Evolutionary conservation across 2,329 filamentous ascomycete genomes (phyloP), one percentile per base, ranked within the genome.

Genomic region (Fusarium cyanostomum): DNA sequence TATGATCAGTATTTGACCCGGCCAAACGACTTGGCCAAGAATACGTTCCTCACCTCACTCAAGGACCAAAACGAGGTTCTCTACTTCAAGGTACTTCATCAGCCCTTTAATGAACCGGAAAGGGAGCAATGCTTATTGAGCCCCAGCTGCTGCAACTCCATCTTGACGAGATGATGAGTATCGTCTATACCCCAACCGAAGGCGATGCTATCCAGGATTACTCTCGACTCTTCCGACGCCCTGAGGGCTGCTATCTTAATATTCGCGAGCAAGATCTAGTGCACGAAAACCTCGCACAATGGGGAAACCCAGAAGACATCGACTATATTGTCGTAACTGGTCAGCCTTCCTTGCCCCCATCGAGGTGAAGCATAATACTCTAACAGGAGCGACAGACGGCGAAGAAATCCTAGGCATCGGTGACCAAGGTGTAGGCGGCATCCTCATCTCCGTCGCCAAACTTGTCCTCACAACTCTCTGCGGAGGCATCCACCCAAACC

Each of bases 151-250:
- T 95, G 8, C 84, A 91, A 72, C 86, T 91, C 5, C 89, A 96
- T 69, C 78, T 96, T 16, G 88, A 91, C 63, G 92, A 96, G 72
- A 95, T 96, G 91, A 94, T 96, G 71, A 87, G 89, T 35, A 81
- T 96, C n/a, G 91, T 96, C 26, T 97, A 96, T 72, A 96, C 93
- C 0, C 93, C 93, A 0, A 96, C 93, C 0, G 92, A 96, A 77
- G 92, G 91, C 8, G 92, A 96, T 35, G 93, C 93, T 0, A 96
- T 96, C 46, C 86, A 92, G 66, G 91, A 94, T 63, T 96, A 92
- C 72, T 95, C 92, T 0, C 80, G 88, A 0, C 74, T 95, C 0
- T 96, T 96, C 71, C 81, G 93, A 10, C 82, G 86, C 15, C 91
- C 92, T 0, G 90, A 94, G 66, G 93, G 93, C 0, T 92, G 91